Evolutionary conservation across 257 asterid species (phyloP).

Genomic region (Ilex aquifolium): DNA sequence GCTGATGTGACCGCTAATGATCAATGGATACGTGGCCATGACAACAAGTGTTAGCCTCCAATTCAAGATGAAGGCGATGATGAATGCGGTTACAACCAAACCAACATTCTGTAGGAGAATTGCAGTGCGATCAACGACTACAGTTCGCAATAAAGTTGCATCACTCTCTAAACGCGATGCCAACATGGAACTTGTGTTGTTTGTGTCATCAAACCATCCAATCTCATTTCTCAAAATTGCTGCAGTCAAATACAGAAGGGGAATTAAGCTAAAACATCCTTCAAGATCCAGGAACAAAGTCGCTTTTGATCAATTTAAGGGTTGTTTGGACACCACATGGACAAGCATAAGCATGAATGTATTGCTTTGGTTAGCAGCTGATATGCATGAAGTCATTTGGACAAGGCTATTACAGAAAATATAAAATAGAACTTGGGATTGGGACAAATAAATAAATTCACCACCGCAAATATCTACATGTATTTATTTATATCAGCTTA

Average conservation of each 20-base stretch:
- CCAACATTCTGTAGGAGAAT: slow-evolving; percentile 87
- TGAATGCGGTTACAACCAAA: slow-evolving; percentile 65
- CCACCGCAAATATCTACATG: too few species aligned
- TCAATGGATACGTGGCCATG: slow-evolving; percentile 78
- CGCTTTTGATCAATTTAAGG: too few species aligned
- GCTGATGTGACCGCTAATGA: slow-evolving; percentile 91
- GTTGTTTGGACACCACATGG: too few species aligned
- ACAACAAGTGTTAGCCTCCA: slow-evolving; percentile 96
- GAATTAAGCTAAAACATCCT: background rate
- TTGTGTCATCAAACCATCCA: slow-evolving; percentile 84
- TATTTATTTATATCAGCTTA: too few species aligned
- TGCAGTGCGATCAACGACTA: slow-evolving; percentile 87
- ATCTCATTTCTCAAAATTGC: slow-evolving; percentile 94
- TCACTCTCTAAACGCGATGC: slow-evolving; percentile 82
- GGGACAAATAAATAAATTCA: too few species aligned
- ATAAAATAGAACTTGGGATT: too few species aligned
- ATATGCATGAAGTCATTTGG: too few species aligned
- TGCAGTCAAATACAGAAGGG: slow-evolving; percentile 27
- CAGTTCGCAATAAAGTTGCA: slow-evolving; percentile 72
- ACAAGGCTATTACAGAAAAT: too few species aligned
- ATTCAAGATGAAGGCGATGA: slow-evolving; percentile 88
- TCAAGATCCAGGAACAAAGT: background rate
- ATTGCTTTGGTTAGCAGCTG: too few species aligned
- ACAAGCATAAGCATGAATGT: too few species aligned
- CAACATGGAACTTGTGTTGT: slow-evolving; percentile 76